Evolutionary conservation across 768 basidiomycete genomes (phyloP), one percentile per base, ranked within the genome.

Genomic region (Hypsizygus marmoreus): DNA sequence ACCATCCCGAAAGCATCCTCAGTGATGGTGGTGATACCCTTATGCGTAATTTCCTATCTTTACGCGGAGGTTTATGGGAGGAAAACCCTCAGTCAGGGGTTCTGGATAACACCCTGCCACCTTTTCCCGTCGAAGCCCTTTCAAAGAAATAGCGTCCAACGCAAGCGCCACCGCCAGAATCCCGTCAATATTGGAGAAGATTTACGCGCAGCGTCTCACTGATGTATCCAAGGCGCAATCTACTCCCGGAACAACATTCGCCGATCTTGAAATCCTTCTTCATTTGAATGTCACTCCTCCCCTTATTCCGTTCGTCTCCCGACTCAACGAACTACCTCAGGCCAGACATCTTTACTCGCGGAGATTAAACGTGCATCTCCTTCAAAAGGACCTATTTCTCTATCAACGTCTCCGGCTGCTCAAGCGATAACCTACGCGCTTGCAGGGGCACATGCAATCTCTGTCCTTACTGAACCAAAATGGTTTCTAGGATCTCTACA

Each of bases 291-390:
- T 95, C 44, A 82, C 91, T 0, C 94, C 95, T 5, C 83, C 95
- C 0, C 76, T 84, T 37, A 85, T 94, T 34, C 74, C 84, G 4
- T 82, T 98, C 59, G 62, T 86, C 22, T 53, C 76, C 7, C 88
- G 92, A 8, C 76, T 94, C 45, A 80, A 52, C 64, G 75, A 43
- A 71, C 68, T 6, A 43, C 57, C n/a, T 52, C 68, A n/a, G 70
- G 66, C n/a, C 66, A 57, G n/a, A 73, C 73, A 16, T 80, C 92
- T 1, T 74, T 98, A 43, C 86, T 98, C 69, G 95, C 95, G 12
- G 95, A 98, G 69, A 88, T 98, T 65, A 99, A 99, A 68, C 91
- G 97, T 11, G 97, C 97, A 2, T 95, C 91, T 4, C 97, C 97
- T 0, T 95, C 91, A 24, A 97, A 98, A 64, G 97, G 97, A 9